Conservation (phyloP, 305 asterid species). For the Solanum hybrid region DNA sequence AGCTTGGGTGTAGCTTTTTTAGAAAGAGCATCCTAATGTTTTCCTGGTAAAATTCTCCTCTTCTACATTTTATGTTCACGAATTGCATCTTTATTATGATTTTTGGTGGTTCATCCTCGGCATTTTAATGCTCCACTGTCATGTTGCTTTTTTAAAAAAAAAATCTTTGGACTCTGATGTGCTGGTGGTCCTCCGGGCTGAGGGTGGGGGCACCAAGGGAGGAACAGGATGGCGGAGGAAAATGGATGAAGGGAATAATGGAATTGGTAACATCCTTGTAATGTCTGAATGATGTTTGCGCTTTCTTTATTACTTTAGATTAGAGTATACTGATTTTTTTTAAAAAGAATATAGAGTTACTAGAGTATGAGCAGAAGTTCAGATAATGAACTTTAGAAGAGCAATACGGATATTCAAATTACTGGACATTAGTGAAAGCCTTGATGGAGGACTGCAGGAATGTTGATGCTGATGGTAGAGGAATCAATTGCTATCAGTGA, state of each 20-base stretch:
- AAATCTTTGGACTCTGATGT: not conserved
- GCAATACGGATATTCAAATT: not conserved
- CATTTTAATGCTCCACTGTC: not conserved
- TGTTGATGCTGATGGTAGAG: not conserved
- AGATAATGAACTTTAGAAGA: not conserved
- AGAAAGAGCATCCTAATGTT: not conserved
- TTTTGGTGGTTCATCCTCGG: not conserved
- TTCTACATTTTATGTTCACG: not conserved
- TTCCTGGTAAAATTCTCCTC: not conserved
- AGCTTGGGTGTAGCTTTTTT: not conserved
- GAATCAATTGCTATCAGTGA: not conserved
- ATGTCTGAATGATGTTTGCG: not conserved
- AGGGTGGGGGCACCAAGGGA: not conserved
- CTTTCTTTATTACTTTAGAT: not conserved
- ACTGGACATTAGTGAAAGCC: not conserved
- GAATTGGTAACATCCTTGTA: not conserved
- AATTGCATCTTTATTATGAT: not conserved
- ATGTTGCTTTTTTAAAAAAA: not conserved
- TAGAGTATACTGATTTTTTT: not conserved
- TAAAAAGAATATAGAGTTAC: not conserved
- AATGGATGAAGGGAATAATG: not conserved
- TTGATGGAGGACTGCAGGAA: not conserved
- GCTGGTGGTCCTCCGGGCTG: not conserved
- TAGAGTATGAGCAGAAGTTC: slow-evolving; percentile 1
- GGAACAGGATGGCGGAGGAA: not conserved